A percentile compares a stretch with the other conserved stretches of the same genome.
Evolutionary conservation across 805 yeast species (phyloP).

Genomic region (Yamadazyma tumulicola): DNA sequence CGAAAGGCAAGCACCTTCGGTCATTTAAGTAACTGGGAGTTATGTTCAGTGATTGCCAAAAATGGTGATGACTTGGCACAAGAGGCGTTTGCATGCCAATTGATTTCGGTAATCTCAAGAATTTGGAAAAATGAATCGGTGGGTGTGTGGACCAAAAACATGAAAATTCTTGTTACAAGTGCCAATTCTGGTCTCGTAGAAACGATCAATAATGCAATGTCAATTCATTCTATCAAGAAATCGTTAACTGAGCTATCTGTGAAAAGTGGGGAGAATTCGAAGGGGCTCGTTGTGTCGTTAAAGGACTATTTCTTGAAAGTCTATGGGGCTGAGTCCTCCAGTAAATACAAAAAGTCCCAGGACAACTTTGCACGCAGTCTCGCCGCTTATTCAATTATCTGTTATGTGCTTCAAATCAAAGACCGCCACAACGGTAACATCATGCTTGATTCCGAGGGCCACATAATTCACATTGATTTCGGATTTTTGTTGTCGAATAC

Average conservation of each 20-base stretch:
- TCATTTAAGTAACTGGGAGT: conserved; percentile 87
- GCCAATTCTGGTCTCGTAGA: conserved; percentile 91
- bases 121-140: conserved; percentile 73
- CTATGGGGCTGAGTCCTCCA: conserved; percentile 61
- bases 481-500: conserved; percentile 91
- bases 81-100: conserved; percentile 96
- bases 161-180: conserved; percentile 90
- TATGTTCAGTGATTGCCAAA: conserved; percentile 92
- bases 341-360: conserved; percentile 69
- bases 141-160: conserved; percentile 86
- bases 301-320: conserved; percentile 74
- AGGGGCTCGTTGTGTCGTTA: conserved; percentile 66
- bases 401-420: conserved; percentile 86
- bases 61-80: conserved; percentile 95
- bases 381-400: conserved; percentile 89
- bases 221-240: conserved; percentile 92
- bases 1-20: conserved; percentile 78
- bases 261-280: conserved; percentile 59
- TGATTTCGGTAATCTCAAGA: conserved; percentile 80
- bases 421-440: conserved; percentile 98
- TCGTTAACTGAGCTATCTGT: conserved; percentile 76
- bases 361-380: conserved; percentile 80
- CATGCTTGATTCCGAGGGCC: conserved; percentile 95
- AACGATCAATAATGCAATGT: conserved; percentile 91
- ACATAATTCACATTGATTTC: conserved; percentile 91